phyloP scores from a whole-genome alignment of 2,329 filamentous ascomycete species.

The Ceratocystis eucalypticola region DNA sequence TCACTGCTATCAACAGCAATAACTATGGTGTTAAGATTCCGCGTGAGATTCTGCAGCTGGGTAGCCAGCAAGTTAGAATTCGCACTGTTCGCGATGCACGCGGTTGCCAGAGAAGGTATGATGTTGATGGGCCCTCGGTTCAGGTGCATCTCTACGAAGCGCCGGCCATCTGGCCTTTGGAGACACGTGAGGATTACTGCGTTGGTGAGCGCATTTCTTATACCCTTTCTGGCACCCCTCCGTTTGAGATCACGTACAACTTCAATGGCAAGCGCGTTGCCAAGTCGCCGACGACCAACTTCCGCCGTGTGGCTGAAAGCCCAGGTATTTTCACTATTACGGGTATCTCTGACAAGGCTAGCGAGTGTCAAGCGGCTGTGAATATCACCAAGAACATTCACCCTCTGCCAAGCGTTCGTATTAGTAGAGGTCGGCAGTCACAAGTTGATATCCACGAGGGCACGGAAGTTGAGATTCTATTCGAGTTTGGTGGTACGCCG shows the following conservation, averaged over 20 bases:
- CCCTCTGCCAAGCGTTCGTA: conserved; percentile 77
- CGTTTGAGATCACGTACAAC: conserved; percentile 84
- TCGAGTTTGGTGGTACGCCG: conserved; percentile 89
- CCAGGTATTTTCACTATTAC: conserved; percentile 82
- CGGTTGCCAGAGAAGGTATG: conserved; percentile 70
- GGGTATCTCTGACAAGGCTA: conserved; percentile 73
- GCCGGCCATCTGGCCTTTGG: conserved; percentile 76
- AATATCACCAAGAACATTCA: conserved; percentile 75
- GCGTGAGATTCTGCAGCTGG: conserved; percentile 68
- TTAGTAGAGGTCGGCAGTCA: conserved; percentile 68
- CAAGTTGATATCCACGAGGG: conserved; percentile 94
- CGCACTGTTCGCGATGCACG: conserved; percentile 77
- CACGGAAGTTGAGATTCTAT: conserved; percentile 80
- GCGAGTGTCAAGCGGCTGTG: conserved; percentile 70
- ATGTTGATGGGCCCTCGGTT: conserved; percentile 58
- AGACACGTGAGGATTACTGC: conserved; percentile 77
- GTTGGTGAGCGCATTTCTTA: conserved; percentile 91
- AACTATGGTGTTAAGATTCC: conserved; percentile 73
- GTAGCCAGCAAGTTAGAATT: conserved; percentile 79
- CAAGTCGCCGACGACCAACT: conserved; percentile 63
- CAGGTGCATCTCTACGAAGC: conserved; percentile 89
- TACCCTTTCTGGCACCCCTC: conserved; percentile 75
- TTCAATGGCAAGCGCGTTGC: conserved; percentile 77
- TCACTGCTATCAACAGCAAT: conserved; percentile 64
- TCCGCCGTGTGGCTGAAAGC: conserved; percentile 84